Conservation (phyloP, 2,329 filamentous ascomycete genomes). For the Atkinsonella hypoxylon region DNA sequence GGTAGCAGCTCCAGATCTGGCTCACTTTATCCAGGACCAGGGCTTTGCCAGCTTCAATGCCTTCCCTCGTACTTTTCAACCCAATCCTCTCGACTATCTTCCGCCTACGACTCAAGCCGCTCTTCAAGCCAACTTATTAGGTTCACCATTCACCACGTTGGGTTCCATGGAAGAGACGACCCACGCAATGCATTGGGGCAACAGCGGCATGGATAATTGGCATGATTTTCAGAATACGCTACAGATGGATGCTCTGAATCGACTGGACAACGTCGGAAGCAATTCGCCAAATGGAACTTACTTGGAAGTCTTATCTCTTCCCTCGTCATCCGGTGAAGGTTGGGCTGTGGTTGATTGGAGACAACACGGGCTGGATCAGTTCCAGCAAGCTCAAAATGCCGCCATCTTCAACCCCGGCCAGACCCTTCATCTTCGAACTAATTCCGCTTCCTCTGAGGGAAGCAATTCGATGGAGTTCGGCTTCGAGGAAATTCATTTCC, state of each 20-base stretch:
- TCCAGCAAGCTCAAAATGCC: conserved; percentile 35
- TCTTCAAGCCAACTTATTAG: conserved; percentile 51
- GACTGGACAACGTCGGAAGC: conserved; percentile 31
- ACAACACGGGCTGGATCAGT: conserved; percentile 55
- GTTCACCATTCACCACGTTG: conserved; percentile 48
- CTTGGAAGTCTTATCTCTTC: conserved; percentile 74
- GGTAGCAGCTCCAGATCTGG: conserved; percentile 32
- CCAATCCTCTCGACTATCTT: conserved; percentile 47
- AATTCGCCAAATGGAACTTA: conserved; percentile 43
- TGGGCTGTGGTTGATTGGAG: conserved; percentile 75
- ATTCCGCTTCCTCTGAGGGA: conserved; percentile 75
- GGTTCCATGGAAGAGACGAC: conserved; percentile 42
- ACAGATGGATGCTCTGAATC: conserved; percentile 38
- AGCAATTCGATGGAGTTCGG: conserved; percentile 55
- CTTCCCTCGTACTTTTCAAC: conserved; percentile 39
- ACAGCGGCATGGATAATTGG: conserved; percentile 57
- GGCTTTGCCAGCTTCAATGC: conserved; percentile 43
- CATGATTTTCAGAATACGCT: conserved; percentile 59
- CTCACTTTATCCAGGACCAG: conserved; percentile 44
- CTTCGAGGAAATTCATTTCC: conserved; percentile 69
- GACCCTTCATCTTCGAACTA: conserved; percentile 76
- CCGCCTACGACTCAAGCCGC: conserved; percentile 51
- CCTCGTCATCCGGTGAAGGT: conserved; percentile 71
- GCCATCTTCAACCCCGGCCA: conserved; percentile 88
- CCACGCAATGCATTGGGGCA: conserved; percentile 47